Evolutionary conservation across 768 basidiomycete genomes (phyloP).

Genomic region (Amanita exitialis): DNA sequence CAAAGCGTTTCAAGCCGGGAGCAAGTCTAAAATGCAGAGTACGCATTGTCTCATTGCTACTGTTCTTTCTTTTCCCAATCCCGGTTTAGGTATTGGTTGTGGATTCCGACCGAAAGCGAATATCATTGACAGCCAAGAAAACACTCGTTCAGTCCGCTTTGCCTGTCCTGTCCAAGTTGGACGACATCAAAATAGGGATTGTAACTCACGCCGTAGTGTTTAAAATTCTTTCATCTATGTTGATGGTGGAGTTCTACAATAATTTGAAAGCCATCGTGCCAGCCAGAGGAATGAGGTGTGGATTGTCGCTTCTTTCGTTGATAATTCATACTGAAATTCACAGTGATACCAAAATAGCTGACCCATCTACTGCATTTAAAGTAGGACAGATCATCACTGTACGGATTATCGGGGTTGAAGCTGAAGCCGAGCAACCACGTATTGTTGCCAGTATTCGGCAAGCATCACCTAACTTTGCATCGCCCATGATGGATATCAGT

Average conservation of each 20-base stretch:
- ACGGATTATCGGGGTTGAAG: constrained; percentile 57
- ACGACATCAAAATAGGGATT: constrained; percentile 59
- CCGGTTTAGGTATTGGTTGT: constrained; percentile 61
- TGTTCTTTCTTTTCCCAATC: constrained; percentile 1
- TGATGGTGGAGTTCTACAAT: constrained; percentile 88
- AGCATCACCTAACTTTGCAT: constrained; percentile 41
- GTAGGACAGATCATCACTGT: constrained; percentile 82
- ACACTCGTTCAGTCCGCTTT: constrained; percentile 74
- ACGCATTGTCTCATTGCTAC: constrained; percentile 16
- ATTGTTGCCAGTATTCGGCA: constrained; percentile 85
- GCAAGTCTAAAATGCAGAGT: constrained; percentile 79
- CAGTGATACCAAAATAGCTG: constrained; percentile 59
- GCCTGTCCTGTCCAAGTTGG: constrained; percentile 54
- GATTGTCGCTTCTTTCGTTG: not conserved
- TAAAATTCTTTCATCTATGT: constrained; percentile 69
- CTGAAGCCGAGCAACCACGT: constrained; percentile 42
- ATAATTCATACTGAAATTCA: not conserved
- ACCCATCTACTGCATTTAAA: constrained; percentile 53
- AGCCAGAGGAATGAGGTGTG: constrained; percentile 71
- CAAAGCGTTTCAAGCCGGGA: constrained; percentile 82
- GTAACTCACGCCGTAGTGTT: constrained; percentile 78
- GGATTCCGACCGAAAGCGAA: constrained; percentile 70
- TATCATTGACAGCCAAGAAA: constrained; percentile 88
- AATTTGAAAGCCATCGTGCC: constrained; percentile 79
- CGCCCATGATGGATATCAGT: constrained; percentile 48